Evolutionary conservation across 495 filamentous ascomycete genomes (phyloP), one percentile per base, ranked within the genome.

Genomic region (Podospora conica): DNA sequence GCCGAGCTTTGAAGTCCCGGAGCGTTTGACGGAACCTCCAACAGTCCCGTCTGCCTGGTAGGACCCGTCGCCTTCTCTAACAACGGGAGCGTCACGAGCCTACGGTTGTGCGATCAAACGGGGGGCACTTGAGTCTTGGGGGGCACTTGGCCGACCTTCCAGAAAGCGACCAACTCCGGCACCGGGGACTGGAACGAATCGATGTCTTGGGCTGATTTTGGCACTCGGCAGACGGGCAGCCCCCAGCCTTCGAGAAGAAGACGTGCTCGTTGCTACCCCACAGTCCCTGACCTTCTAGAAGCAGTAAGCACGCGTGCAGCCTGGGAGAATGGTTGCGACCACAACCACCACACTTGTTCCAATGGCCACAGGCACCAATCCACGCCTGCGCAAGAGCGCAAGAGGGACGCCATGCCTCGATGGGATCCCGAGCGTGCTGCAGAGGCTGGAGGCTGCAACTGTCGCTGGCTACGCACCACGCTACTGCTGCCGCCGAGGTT

Each of bases 231-330:
- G 60, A 63, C n/a, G n/a, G n/a, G n/a, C n/a, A n/a, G n/a, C 60
- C 48, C 20, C 24, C 61, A 63, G n/a, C 48, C 48, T 55, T 48
- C 25, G 62, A 20, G n/a, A 20, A 27, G 20, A 54, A 28, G 21
- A 12, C 54, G n/a, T 29, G 40, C n/a, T n/a, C n/a, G n/a, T n/a
- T n/a, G n/a, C 21, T 18, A 11, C 62, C 63, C 55, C 55, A 48
- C 22, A 10, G 11, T 55, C 40, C 24, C 53, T 53, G 61, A 24
- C 54, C 63, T 64, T 64, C 63, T 64, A 64, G 63, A 64, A 64
- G 63, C 27, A 64, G 63, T 53, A 64, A 64, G 63, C 54, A 64
- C 54, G 54, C 53, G 31, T 33, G 28, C 31, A 33, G n/a, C n/a
- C n/a, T n/a, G n/a, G n/a, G n/a, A n/a, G 60, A 61, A 53, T 23